phyloP scores from a whole-genome alignment of 1,284 basidiomycete genomes.

The Mycena citricolor region DNA sequence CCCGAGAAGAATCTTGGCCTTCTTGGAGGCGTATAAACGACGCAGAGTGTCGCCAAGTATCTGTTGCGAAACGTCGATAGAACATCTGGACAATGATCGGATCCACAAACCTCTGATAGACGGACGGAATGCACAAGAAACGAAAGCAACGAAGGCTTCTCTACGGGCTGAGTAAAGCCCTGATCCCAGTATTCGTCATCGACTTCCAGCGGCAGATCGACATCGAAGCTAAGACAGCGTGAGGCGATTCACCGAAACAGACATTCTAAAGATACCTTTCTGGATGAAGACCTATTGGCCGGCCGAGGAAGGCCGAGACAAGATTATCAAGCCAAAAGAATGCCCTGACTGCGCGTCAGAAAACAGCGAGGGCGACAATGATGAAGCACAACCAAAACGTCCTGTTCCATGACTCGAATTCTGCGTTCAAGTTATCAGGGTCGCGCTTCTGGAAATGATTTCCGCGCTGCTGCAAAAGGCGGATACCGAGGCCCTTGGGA shows the following conservation, averaged over 20 bases:
- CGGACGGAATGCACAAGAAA: conserved; percentile 2
- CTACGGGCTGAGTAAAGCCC: conserved; percentile 7
- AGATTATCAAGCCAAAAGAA: conserved; percentile 2
- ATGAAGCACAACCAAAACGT: conserved; percentile 10
- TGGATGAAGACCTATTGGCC: conserved; percentile 4
- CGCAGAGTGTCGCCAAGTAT: conserved; percentile 13
- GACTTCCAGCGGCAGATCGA: conserved; percentile 5
- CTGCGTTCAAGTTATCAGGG: neutral
- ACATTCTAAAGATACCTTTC: conserved; percentile 5
- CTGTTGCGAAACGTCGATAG: neutral
- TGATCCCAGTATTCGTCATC: conserved; percentile 16
- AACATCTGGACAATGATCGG: conserved; percentile 24
- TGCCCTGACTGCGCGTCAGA: too few relatives aligned
- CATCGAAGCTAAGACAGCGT: conserved; percentile 3
- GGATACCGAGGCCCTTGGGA: conserved; percentile 9
- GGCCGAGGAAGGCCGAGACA: conserved; percentile 5
- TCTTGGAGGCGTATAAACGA: conserved; percentile 28
- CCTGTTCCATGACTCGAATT: conserved; percentile 12
- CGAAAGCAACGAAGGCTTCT: conserved; percentile 2
- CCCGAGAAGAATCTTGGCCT: conserved; percentile 37
- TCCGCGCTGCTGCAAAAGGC: conserved; percentile 11
- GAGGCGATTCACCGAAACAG: neutral
- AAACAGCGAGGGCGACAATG: too few relatives aligned
- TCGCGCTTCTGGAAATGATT: conserved; percentile 5
- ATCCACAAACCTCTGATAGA: conserved; percentile 8